Conservation (phyloP, 768 basidiomycete genomes). For the Roridomyces roridus region DNA sequence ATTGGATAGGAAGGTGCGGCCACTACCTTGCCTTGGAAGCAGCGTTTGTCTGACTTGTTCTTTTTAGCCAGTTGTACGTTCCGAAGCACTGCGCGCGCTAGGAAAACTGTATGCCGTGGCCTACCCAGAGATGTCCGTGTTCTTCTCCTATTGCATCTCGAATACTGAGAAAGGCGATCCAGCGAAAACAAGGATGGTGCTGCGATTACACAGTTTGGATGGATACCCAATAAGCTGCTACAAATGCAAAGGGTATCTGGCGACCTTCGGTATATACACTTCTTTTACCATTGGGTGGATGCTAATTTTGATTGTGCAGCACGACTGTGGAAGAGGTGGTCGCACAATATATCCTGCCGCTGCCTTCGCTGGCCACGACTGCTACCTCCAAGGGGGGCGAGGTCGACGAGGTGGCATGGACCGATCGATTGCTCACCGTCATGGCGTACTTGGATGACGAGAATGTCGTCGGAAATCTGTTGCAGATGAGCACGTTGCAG, state of each 20-base stretch:
- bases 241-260: slow-evolving; percentile 53
- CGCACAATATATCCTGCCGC: slow-evolving; percentile 80
- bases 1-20: slow-evolving; percentile 82
- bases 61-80: slow-evolving; percentile 63
- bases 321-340: slow-evolving; percentile 70
- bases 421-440: slow-evolving; percentile 77
- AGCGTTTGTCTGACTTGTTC: too few relatives aligned
- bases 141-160: neutral
- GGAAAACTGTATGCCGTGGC: slow-evolving; percentile 83
- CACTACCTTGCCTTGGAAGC: too few relatives aligned
- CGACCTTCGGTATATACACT: slow-evolving; percentile 59
- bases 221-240: slow-evolving; percentile 87
- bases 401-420: slow-evolving; percentile 84
- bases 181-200: slow-evolving; percentile 83
- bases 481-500: slow-evolving; percentile 69
- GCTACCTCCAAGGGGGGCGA: slow-evolving; percentile 57
- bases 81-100: slow-evolving; percentile 78
- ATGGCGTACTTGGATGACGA: slow-evolving; percentile 71
- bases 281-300: neutral
- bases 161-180: neutral
- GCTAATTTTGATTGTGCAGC: slow-evolving; percentile 38
- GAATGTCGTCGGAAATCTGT: slow-evolving; percentile 58
- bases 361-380: slow-evolving; percentile 58
- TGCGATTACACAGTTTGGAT: slow-evolving; percentile 82
- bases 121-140: slow-evolving; percentile 86